These are phyloP conservation scores for Colletotrichum sojae DNA, from an alignment of 2,329 filamentous ascomycete genomes.

Conservation along the genomic window DNA sequence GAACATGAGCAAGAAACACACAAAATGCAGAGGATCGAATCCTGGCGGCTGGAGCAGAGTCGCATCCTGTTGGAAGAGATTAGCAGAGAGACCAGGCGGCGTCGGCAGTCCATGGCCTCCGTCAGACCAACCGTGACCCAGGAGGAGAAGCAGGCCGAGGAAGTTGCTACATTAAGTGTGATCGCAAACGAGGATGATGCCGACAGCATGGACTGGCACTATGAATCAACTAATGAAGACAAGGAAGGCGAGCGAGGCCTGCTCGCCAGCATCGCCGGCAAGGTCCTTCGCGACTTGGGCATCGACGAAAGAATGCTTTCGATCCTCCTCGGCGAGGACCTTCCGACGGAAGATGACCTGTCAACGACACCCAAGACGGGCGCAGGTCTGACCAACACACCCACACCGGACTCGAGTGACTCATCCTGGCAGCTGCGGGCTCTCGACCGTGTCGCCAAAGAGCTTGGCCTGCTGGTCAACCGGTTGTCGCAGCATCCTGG, in stretches of 20 bases:
- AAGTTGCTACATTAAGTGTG: constrained; percentile 48
- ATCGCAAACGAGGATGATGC: constrained; percentile 49
- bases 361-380: constrained; percentile 62
- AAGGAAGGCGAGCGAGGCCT: constrained; percentile 75
- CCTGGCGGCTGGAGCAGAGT: constrained; percentile 94
- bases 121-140: constrained; percentile 49
- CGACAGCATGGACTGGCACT: constrained; percentile 66
- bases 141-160: constrained; percentile 50
- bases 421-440: constrained; percentile 82
- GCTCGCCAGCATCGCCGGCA: constrained; percentile 85
- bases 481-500: constrained; percentile 85
- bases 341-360: constrained; percentile 69
- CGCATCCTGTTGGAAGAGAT: constrained; percentile 88
- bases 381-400: constrained; percentile 43
- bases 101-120: constrained; percentile 74
- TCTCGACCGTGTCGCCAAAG: constrained; percentile 86
- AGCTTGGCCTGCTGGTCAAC: constrained; percentile 87
- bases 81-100: constrained; percentile 83
- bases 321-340: constrained; percentile 86
- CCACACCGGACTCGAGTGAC: constrained; percentile 53
- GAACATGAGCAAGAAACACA: constrained; percentile 76
- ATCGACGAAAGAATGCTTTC: constrained; percentile 89
- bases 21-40: constrained; percentile 86
- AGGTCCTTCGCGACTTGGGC: constrained; percentile 89
- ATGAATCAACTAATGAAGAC: constrained; percentile 58